Base-by-base conservation (phyloP, 805 yeast species). In the Torulaspora franciscae region DNA sequence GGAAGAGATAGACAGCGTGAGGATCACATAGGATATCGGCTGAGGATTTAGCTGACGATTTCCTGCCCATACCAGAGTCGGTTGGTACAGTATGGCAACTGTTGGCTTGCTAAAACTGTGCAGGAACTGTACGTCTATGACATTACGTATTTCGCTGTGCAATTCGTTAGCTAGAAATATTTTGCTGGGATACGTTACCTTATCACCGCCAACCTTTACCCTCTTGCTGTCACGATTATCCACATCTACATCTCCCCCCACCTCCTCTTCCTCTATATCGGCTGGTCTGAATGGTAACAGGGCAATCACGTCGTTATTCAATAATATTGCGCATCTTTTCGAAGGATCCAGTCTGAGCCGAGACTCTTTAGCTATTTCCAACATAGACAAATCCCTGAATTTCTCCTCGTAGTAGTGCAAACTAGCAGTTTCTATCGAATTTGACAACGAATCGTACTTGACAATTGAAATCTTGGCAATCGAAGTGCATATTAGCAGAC, bases 401-500 rank as follows among this genome's bases (percentile, higher is more conserved):
- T 78, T 77, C 35, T 79, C 76, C 55, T 91, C 97, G 63, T 90
- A 93, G 61, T 77, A 88, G 66, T 93, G 99, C 41, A 93, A 68
- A 40, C 95, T 85, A 1, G 79, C 74, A 0, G 96, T 86, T 22
- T 75, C 70, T n/a, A 91, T 70, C 1, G 75, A 56, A 51, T 78
- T 71, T n/a, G 55, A 59, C 3, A 57, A 63, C 3, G 65, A 62
- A 56, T 88, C 83, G 86, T 95, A 93, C 44, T 74, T 73, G 24
- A 91, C 65, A 13, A 90, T 65, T 0, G 95, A 85, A 32, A 89
- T 57, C 60, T 91, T 91, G 25, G 96, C 96, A 41, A 69, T 69
- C 47, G 80, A 77, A 8, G 95, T 84, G 10, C 85, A 68, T 3
- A 91, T 67, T 2, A 83, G 63, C 27, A 93, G 53, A 49, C 76